Evolutionary conservation across 1,139 yeast species (phyloP).

Genomic region (Saccharomyces hybrid): DNA sequence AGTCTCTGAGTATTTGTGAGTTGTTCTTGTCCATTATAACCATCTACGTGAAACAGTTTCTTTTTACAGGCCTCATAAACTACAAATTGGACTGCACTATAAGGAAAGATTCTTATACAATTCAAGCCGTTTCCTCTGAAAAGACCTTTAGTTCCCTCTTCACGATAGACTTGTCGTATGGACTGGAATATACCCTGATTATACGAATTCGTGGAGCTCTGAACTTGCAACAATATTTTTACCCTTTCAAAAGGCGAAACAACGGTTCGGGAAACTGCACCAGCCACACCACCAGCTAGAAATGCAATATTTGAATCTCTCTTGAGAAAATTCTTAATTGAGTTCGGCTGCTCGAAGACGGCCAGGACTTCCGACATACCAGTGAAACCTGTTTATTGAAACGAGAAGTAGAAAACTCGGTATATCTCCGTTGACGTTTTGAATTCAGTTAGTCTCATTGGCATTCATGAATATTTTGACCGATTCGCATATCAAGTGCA

Average conservation of each 20-base stretch:
- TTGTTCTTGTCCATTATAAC: conserved; percentile 30
- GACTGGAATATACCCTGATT: conserved; percentile 72
- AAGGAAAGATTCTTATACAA: conserved; percentile 85
- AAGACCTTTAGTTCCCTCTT: conserved; percentile 84
- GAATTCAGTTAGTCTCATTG: background rate
- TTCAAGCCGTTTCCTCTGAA: conserved; percentile 87
- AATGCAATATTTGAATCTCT: conserved; percentile 56
- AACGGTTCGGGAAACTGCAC: conserved; percentile 85
- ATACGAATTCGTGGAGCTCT: conserved; percentile 50
- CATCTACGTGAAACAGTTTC: conserved; percentile 34
- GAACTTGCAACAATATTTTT: conserved; percentile 83
- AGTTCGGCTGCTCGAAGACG: conserved; percentile 1
- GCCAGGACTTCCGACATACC: conserved; percentile 2
- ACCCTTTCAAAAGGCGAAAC: conserved; percentile 95
- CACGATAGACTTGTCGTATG: conserved; percentile 67
- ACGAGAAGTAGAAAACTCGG: background rate
- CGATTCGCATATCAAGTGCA: background rate
- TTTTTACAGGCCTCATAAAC: conserved; percentile 70
- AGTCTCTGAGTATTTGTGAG: conserved; percentile 53
- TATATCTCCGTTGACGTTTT: background rate
- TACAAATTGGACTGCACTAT: conserved; percentile 89
- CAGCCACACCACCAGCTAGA: conserved; percentile 74
- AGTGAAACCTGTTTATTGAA: background rate
- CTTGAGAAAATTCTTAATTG: conserved; percentile 34
- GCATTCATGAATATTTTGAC: background rate